Base-by-base conservation (phyloP, 2,329 filamentous ascomycete species). In the Pseudogymnoascus pannorum region DNA sequence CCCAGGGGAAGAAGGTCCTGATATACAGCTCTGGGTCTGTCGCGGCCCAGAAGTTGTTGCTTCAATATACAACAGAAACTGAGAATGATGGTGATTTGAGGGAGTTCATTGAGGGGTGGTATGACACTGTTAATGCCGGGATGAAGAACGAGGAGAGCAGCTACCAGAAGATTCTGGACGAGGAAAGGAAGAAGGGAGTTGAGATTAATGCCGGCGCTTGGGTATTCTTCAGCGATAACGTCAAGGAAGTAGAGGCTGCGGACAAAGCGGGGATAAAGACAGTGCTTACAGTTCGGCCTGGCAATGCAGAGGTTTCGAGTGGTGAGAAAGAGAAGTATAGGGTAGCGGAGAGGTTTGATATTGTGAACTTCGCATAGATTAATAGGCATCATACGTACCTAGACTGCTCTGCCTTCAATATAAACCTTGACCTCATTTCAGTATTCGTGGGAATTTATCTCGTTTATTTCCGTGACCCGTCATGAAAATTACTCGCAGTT, bases 1-100 rank as follows among this genome's bases (percentile, higher is more conserved):
- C 80, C 24, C 76, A 83, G 64, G 65, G 66, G 1, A 62, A 57
- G 48, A 77, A 77, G 63, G 79, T 92, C 65, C 83, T 88, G 68
- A 92, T 94, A 70, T 94, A 92, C 76, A 92, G 88, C 3, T 92
- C 88, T 11, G 90, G 90, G 31, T 92, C 88, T 20, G 87, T 93
- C 5, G 81, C 87, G 18, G 90, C 90, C 12, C 90, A 94, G 78
- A 90, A 91, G 75, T 78, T 93, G 64, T 81, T 93, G 65, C 93
- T 93, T 74, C 79, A 80, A 63, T 84, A 92, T 70, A 86, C 84
- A 42, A 73, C 73, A 14, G 77, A 82, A 64, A 78, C 81, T 6
- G 75, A 80, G 63, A 78, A 79, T 16, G 61, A 63, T 2, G 76
- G 79, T n/a, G 84, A 91, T 71, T 72, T 89, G 68, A 82, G 78